Evolutionary conservation across 805 yeast genomes (phyloP), one percentile per base, ranked within the genome.

Genomic region (Yamadazyma scolyti): DNA sequence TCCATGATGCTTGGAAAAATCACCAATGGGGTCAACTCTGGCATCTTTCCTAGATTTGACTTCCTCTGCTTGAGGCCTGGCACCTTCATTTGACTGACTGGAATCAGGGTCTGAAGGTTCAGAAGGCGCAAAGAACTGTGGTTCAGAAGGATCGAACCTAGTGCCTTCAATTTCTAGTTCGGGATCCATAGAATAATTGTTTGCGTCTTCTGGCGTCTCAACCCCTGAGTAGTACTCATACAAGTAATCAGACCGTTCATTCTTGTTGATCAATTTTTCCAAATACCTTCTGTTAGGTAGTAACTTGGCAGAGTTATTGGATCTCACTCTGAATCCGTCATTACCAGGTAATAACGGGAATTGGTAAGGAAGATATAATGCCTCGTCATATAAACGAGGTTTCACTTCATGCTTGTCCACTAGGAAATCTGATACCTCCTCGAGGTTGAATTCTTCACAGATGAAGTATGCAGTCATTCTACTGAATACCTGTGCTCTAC

Each of bases 381-480:
- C 95, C 46, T 90, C 97, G 56, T 90, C 96, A 47, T 90, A 90
- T 18, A 83, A 53, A 39, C 97, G 65, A 1, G 96, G 95, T 5
- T 84, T 74, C 1, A 89, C 95, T 46, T 81, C 80, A 56, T 90
- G 98, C 25, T 79, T 68, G 6, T 72, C 63, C 23, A 71, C 63
- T 17, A 93, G 59, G 45, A 86, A 90, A 26, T 70, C 67, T 1
- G 82, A 69, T 2, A 87, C 75, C 5, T 73, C 62, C 19, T 68
- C 66, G 31, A 93, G 57, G 46, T 84, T 71, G 48, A 87, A 80
- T 19, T 82, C 85, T 36, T 87, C 97, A 11, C 96, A 80, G 4
- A 89, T 81, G 43, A 87, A 75, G 57, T 90, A 90, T 1, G 97
- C 97, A 0, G 97, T 89, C 34, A 89, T 88, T 40, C 98, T 60